Percentiles rank a stretch among this genome's conserved stretches.
Evolutionary conservation across 208 protist genomes (phyloP).

Genomic region (Wallacemonas sp.): DNA sequence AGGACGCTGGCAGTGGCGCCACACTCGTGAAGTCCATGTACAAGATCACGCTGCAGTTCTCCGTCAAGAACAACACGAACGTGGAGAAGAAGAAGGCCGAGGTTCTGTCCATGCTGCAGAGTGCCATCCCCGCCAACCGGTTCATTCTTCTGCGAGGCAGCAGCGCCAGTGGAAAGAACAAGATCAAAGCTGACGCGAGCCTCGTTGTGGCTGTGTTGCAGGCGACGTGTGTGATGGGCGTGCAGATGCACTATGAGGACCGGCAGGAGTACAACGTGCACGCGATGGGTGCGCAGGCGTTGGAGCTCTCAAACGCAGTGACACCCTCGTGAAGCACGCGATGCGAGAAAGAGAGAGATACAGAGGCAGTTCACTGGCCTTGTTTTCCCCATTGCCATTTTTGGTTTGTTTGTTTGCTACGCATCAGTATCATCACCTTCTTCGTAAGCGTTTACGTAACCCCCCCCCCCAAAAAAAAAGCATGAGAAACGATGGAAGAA

Average conservation of each 20-base stretch:
- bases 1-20: neutral
- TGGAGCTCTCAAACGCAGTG: slow-evolving; percentile 55
- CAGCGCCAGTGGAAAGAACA: slow-evolving; percentile 14
- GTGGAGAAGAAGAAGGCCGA: slow-evolving; percentile 63
- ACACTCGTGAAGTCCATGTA: slow-evolving; percentile 29
- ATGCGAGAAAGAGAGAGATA: slow-evolving; percentile 18
- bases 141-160: slow-evolving; percentile 65
- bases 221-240: slow-evolving; percentile 76
- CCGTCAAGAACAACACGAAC: slow-evolving; percentile 86
- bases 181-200: slow-evolving; percentile 17
- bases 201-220: slow-evolving; percentile 66
- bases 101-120: slow-evolving; percentile 40
- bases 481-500: no score
- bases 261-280: slow-evolving; percentile 72
- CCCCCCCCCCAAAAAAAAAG: no score
- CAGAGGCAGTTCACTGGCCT: no score
- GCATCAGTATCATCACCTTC: no score
- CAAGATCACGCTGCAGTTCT: slow-evolving; percentile 56
- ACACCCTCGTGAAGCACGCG: slow-evolving; percentile 7
- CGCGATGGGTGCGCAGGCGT: slow-evolving; percentile 47
- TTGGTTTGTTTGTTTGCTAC: no score
- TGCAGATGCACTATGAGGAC: slow-evolving; percentile 51
- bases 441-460: no score
- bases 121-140: slow-evolving; percentile 69
- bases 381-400: no score